These are phyloP conservation scores for Botrytis tulipae DNA, from an alignment of 2,329 filamentous ascomycete species.

Conservation along the genomic window DNA sequence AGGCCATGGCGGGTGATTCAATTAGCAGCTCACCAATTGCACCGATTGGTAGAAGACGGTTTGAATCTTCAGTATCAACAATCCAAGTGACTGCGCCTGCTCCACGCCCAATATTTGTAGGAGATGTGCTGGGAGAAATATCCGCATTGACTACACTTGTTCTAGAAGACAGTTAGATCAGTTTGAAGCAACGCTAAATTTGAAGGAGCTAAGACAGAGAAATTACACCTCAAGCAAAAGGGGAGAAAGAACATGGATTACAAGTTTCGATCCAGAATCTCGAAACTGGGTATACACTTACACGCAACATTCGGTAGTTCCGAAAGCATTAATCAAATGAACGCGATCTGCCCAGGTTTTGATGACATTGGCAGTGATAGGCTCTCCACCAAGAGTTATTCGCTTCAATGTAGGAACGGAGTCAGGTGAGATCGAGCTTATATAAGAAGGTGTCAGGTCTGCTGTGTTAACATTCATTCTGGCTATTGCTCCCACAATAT, in stretches of 20 bases:
- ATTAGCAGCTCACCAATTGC: slow-evolving; percentile 43
- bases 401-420: slow-evolving; percentile 16
- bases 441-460: slow-evolving; percentile 31
- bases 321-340: slow-evolving; percentile 25
- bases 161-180: neutral
- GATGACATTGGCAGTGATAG: slow-evolving; percentile 20
- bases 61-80: slow-evolving; percentile 41
- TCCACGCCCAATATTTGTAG: slow-evolving; percentile 27
- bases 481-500: slow-evolving; percentile 38
- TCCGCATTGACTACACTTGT: slow-evolving; percentile 10
- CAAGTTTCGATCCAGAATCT: neutral
- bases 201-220: neutral
- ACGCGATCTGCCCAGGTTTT: slow-evolving; percentile 21
- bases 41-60: slow-evolving; percentile 39
- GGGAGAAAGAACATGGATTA: neutral
- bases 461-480: slow-evolving; percentile 29
- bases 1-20: slow-evolving; percentile 41
- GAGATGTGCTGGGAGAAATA: slow-evolving; percentile 9
- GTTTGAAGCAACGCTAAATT: neutral
- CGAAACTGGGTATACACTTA: neutral
- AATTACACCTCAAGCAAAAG: neutral
- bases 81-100: slow-evolving; percentile 39
- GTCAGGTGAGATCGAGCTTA: neutral
- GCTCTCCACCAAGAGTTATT: slow-evolving; percentile 21
- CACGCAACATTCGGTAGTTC: slow-evolving; percentile 23